Evolutionary conservation across 495 filamentous ascomycete genomes (phyloP).

Genomic region (Aspergillus kassunensis): DNA sequence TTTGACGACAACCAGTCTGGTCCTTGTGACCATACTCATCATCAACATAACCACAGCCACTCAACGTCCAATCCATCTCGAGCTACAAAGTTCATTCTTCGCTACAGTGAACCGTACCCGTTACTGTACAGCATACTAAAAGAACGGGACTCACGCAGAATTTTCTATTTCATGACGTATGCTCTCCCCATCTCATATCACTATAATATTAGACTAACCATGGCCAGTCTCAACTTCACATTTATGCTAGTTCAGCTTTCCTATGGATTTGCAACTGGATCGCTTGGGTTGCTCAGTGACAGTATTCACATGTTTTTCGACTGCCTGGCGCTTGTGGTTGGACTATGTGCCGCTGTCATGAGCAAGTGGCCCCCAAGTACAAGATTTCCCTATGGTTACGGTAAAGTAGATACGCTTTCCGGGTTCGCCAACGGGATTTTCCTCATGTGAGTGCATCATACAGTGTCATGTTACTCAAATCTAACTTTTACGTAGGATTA

Average conservation of each 20-base stretch:
- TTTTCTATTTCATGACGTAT: conserved; percentile 95
- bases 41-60: conserved; percentile 43
- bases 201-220: conserved; percentile 10
- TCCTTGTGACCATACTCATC: conserved; percentile 29
- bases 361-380: conserved; percentile 92
- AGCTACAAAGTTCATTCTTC: conserved; percentile 64
- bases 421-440: conserved; percentile 98
- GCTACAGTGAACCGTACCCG: conserved; percentile 62
- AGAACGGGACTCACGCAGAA: conserved; percentile 90
- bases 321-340: conserved; percentile 86
- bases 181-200: conserved; percentile 19
- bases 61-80: conserved; percentile 40
- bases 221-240: conserved; percentile 73
- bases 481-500: conserved; percentile 59
- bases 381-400: conserved; percentile 90
- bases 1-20: conserved; percentile 36
- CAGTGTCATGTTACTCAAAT: not conserved
- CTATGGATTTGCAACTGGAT: conserved; percentile 90
- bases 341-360: conserved; percentile 91
- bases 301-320: conserved; percentile 99
- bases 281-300: conserved; percentile 89
- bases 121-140: conserved; percentile 78
- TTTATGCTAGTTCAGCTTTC: conserved; percentile 96
- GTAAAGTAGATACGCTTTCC: conserved; percentile 93
- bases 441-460: conserved; percentile 62